A percentile compares a stretch with the other conserved stretches of the same genome.
These are phyloP conservation scores for Penicillium manginii DNA, from an alignment of 495 filamentous ascomycete species.

Conservation along the genomic window DNA sequence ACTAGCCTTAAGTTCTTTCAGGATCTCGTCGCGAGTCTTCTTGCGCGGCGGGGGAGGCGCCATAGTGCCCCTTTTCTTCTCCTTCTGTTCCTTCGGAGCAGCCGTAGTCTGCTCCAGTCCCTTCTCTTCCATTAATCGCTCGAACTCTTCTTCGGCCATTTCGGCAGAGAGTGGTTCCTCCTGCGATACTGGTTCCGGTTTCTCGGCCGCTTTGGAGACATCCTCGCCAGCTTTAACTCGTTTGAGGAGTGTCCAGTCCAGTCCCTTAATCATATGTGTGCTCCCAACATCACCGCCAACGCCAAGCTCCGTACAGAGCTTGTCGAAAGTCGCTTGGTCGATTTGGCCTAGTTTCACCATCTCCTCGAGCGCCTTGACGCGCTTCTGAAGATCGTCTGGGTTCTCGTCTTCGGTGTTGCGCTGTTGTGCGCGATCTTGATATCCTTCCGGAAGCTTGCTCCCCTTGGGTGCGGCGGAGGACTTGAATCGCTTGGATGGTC, in stretches of 20 bases:
- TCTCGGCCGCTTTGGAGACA: constrained; percentile 42
- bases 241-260: constrained; percentile 82
- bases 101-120: constrained; percentile 57
- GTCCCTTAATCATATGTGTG: constrained; percentile 87
- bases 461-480: constrained; percentile 83
- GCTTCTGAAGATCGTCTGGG: constrained; percentile 53
- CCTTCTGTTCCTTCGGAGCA: constrained; percentile 53
- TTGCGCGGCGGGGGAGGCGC: constrained; percentile 68
- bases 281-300: constrained; percentile 78
- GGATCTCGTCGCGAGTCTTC: constrained; percentile 78
- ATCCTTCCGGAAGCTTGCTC: constrained; percentile 74
- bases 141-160: constrained; percentile 78
- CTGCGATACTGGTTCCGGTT: constrained; percentile 15
- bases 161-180: constrained; percentile 17
- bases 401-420: constrained; percentile 38
- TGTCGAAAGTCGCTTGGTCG: constrained; percentile 72
- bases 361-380: constrained; percentile 81
- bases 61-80: constrained; percentile 78
- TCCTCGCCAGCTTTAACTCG: constrained; percentile 75
- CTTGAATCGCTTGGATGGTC: constrained; percentile 68
- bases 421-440: constrained; percentile 77
- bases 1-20: constrained; percentile 78
- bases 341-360: constrained; percentile 82
- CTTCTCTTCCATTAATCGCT: constrained; percentile 65
- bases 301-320: constrained; percentile 68